Base-by-base conservation (phyloP, 441 rosid genomes). In the Isatis lusitanica region DNA sequence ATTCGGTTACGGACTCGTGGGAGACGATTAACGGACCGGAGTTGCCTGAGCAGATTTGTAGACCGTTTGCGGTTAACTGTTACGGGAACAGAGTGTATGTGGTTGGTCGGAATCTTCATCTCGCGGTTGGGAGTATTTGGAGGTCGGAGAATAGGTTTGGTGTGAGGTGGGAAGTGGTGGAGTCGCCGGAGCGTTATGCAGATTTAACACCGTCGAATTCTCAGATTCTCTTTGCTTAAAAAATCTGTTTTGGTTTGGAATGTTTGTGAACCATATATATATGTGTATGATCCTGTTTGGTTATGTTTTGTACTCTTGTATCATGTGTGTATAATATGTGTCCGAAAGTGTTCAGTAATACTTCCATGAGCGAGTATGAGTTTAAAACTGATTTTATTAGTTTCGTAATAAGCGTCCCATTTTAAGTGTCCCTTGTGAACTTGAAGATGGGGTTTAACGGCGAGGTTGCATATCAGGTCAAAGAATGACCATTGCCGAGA, bases 171-270 rank as follows among this genome's bases (percentile, higher is more conserved):
- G 81, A 83, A 7, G 91, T 87, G 31, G 85, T 90, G 15, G 86
- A 85, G 69, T 88, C 90, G 0, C 93, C 91, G 0, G 85, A 82
- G 16, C 60, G 77, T 74, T 85, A 86, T 53, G 87, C 85, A 0
- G 86, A 90, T 81, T 70, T 94, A 80, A 90, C 95, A 8, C 96
- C 96, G 9, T 88, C 97, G 2, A 83, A 90, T 73, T 88, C 97
- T 63, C 94, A 87, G 86, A 80, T 94, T 76, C 83, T 94, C 53
- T 88, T 86, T 77, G 98, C 86, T 66, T 90, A 88, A 68, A 55
- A 55, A 21, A 40, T 38, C 42, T 78, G 51, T 62, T 62, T 50
- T 68, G 59, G 46, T 4, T 28, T 33, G 10, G 26, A 58, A 28
- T 66, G 61, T 74, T 47, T 67, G 50, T 42, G 50, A 59, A 51